These are phyloP conservation scores for Tuber calosporum DNA, from an alignment of 495 filamentous ascomycete genomes.

Conservation along the genomic window DNA sequence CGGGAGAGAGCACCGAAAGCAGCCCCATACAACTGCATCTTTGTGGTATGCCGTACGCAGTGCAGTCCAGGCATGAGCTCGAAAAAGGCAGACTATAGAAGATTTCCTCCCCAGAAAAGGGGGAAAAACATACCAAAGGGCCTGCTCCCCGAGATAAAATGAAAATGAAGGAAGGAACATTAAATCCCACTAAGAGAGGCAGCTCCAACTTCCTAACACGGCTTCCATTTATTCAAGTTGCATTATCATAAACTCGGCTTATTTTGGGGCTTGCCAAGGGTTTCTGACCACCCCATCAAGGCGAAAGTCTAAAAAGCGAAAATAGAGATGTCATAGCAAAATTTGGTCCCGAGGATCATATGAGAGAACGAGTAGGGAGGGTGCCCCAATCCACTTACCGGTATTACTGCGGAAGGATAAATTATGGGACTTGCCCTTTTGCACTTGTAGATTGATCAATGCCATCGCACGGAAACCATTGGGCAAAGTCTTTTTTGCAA, in stretches of 20 bases:
- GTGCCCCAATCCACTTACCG: neutral
- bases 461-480: neutral
- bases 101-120: neutral
- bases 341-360: neutral
- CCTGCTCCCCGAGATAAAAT: neutral
- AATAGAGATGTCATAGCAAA: neutral
- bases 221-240: neutral
- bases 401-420: neutral
- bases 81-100: neutral
- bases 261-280: neutral
- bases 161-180: neutral
- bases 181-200: neutral
- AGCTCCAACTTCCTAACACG: neutral
- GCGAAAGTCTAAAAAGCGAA: neutral
- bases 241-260: neutral
- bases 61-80: neutral
- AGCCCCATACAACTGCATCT: neutral
- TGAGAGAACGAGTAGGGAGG: too few relatives aligned
- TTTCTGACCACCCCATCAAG: neutral
- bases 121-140: neutral
- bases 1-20: neutral
- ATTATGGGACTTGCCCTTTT: neutral
- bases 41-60: neutral
- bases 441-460: neutral
- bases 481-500: neutral